These are phyloP conservation scores for Arctostaphylos glauca DNA, from an alignment of 148 eudicot genomes.

Conservation along the genomic window DNA sequence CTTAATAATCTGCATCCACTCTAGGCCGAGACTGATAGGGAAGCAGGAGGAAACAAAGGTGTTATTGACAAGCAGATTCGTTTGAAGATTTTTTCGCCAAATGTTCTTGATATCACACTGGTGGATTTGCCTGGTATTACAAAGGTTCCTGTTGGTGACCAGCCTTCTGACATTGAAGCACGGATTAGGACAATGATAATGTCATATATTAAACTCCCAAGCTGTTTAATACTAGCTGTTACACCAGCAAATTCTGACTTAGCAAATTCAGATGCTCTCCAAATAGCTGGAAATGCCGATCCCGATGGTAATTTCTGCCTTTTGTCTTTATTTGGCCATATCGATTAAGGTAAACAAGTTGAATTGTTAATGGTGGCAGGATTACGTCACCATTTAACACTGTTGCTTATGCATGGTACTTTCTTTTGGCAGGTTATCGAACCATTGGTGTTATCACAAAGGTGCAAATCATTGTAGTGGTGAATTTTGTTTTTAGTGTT, in stretches of 20 bases:
- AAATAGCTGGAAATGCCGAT: conserved; percentile 90
- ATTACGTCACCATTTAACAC: background rate
- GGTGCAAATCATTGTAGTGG: conserved; percentile 37
- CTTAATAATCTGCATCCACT: conserved; percentile 11
- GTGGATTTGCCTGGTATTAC: conserved; percentile 93
- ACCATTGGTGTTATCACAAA: conserved; percentile 94
- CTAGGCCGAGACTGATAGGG: conserved; percentile 89
- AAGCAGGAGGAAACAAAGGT: conserved; percentile 89
- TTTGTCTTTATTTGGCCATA: background rate
- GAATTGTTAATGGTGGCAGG: background rate
- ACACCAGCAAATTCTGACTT: conserved; percentile 90
- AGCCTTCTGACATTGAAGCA: conserved; percentile 88
- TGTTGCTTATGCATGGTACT: conserved; percentile 23
- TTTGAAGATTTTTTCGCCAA: conserved; percentile 79
- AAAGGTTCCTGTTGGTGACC: conserved; percentile 96
- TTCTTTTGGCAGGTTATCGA: conserved; percentile 62
- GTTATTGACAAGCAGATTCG: conserved; percentile 83
- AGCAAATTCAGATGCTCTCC: conserved; percentile 94
- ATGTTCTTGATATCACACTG: conserved; percentile 87
- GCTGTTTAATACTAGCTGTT: conserved; percentile 83
- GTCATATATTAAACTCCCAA: conserved; percentile 67
- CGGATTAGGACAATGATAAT: conserved; percentile 89
- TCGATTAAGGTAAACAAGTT: background rate
- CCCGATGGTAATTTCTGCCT: conserved; percentile 67
- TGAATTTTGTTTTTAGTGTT: background rate